Evolutionary conservation across 495 filamentous ascomycete genomes (phyloP).

Genomic region (Mytilinidion resinicola): DNA sequence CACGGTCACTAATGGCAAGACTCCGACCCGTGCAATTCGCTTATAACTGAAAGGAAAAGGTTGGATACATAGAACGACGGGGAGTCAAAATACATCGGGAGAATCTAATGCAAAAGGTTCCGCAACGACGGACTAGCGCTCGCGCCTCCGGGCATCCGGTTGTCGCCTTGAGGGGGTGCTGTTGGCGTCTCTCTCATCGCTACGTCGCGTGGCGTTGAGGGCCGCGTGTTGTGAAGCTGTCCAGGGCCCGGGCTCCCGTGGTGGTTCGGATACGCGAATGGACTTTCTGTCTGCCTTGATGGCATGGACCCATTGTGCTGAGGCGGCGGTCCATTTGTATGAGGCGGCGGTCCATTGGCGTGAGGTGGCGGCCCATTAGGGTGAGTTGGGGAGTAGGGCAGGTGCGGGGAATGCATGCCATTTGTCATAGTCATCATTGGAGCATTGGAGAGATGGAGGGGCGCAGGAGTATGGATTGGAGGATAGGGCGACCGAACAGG

Average conservation of each 20-base stretch:
- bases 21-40: slow-evolving; percentile 1
- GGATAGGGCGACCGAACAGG: slow-evolving; percentile 17
- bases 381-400: slow-evolving; percentile 29
- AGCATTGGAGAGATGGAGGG: slow-evolving; percentile 19
- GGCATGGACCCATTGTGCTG: neutral
- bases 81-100: neutral
- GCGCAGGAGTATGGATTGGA: slow-evolving; percentile 11
- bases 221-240: slow-evolving; percentile 3
- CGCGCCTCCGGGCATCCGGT: slow-evolving; percentile 18
- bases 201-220: slow-evolving; percentile 23
- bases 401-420: slow-evolving; percentile 28
- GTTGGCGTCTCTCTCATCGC: slow-evolving; percentile 15
- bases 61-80: neutral
- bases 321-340: too few species aligned
- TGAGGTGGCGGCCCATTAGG: slow-evolving; percentile 3
- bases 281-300: slow-evolving; percentile 19
- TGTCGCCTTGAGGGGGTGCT: slow-evolving; percentile 2
- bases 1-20: neutral
- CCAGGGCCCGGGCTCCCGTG: slow-evolving; percentile 24
- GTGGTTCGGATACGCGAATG: slow-evolving; percentile 15
- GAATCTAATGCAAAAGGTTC: slow-evolving; percentile 26
- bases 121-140: slow-evolving; percentile 27
- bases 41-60: neutral
- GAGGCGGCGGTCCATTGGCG: too few species aligned
- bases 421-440: slow-evolving; percentile 17